Base-by-base conservation (phyloP, 805 yeast species). In the Metschnikowia chrysomelidarum region DNA sequence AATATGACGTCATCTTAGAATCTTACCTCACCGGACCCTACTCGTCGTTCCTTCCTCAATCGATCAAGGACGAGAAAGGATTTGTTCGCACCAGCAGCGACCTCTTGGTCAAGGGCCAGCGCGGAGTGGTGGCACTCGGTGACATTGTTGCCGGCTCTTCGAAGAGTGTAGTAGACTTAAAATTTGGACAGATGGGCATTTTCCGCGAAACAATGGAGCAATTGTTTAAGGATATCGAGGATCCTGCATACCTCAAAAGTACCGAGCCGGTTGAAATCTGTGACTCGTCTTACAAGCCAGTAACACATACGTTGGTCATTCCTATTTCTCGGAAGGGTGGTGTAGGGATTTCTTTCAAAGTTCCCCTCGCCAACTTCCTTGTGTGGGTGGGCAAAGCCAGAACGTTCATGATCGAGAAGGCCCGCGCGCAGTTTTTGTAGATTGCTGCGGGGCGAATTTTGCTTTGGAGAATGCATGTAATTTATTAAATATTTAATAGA, bases 281-380 rank as follows among this genome's bases (percentile, higher is more conserved):
- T 11, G 21, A 20, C n/a, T 13, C 16, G 6, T 21, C 12, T 8
- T 44, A 36, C 22, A 19, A 7, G 11, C 36, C 46, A 3, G 28
- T 41, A 7, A 25, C 36, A 2, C 34, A 44, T 5, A 52, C 55
- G 7, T 36, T 46, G 6, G 11, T 60, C 4, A 51, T 63, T 7
- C 70, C 71, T 7, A 51, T 65, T 20, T 59, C 67, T 5, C 56
- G 48, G 26, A 41, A 49, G 3, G 64, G 62, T n/a, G 71, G 70
- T 22, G 62, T 63, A 23, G 69, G 67, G 11, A 24, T 50, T 11
- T 16, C 50, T 0, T 60, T 46, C 38, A 69, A 69, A 8, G 51
- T 47, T 39, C 18, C 39, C 3, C 34, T 51, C 12, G 68, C 69
- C 2, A 56, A 35, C 24, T 60, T 63, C 33, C 11, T 62, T 5